Evolutionary conservation across 2,329 filamentous ascomycete species (phyloP), one percentile per base, ranked within the genome.

Genomic region (Neurospora crassa): DNA sequence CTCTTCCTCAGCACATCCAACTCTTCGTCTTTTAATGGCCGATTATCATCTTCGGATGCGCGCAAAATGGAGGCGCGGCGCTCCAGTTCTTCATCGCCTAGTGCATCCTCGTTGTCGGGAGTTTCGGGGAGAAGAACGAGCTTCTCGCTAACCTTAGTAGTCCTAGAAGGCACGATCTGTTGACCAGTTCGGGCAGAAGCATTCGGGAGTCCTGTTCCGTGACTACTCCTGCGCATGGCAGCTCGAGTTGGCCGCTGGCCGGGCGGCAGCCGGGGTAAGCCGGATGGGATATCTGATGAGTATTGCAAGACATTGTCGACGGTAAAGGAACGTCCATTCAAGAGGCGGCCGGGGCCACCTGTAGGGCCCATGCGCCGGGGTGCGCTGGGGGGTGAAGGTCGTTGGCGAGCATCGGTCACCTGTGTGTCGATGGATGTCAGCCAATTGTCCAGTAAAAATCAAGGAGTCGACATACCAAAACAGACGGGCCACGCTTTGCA

Each of bases 281-380:
- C 94, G 0, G 96, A 98, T 1, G 96, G 96, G 53, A 99, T 96
- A 78, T 97, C 94, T 68, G 93, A 96, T 72, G 94, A 91, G 83
- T 97, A 93, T 80, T 97, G 94, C 5, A 99, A 89, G 75, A 98
- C 92, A 79, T 95, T 97, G 83, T 99, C 96, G 80, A 99, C 95
- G 1, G 89, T 90, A 79, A 98, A 93, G 80, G 92, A 92, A 77
- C 89, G 92, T 84, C 89, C 94, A 75, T 73, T 76, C 11, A 86
- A 84, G 75, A 74, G 69, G n/a, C 73, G 74, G 18, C 74, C 74
- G 24, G 76, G 75, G 76, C 72, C 70, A 67, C 71, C 59, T 3
- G 70, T 20, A 5, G 70, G 67, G 43, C 73, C 73, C 71, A 79
- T 74, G 77, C 78, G 70, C 73, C 73, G 77, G 43, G 72, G 73